Evolutionary conservation across 2,329 filamentous ascomycete species (phyloP).

Genomic region (Stemphylium lycopersici): DNA sequence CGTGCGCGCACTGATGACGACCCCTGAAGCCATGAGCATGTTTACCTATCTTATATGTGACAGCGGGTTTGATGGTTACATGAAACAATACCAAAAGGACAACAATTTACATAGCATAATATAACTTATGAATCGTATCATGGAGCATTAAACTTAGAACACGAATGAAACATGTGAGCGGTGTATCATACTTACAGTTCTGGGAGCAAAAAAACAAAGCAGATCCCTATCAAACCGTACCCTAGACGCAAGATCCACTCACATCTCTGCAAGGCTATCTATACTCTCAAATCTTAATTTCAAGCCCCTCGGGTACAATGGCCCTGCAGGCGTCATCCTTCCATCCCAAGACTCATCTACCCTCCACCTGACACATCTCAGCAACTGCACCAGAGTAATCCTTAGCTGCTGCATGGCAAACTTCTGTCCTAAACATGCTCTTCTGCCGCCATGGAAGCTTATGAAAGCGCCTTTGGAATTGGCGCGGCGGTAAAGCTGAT

Average conservation of each 20-base stretch:
- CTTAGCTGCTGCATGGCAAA: conserved; percentile 51
- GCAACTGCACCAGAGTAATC: conserved; percentile 40
- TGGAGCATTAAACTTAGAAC: neutral
- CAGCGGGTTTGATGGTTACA: too few relatives aligned
- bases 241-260: neutral
- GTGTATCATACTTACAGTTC: neutral
- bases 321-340: conserved; percentile 36
- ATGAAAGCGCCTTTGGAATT: conserved; percentile 51
- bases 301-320: conserved; percentile 26
- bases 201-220: neutral
- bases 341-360: conserved; percentile 36
- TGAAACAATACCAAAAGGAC: too few relatives aligned
- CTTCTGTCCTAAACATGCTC: conserved; percentile 52
- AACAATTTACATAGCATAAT: too few relatives aligned
- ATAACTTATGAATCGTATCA: too few relatives aligned
- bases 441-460: conserved; percentile 51
- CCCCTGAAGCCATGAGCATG: too few relatives aligned
- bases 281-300: conserved; percentile 28
- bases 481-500: conserved; percentile 43
- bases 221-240: neutral
- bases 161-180: neutral
- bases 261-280: neutral
- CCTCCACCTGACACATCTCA: conserved; percentile 31
- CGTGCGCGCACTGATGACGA: too few relatives aligned
- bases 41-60: neutral